These are phyloP conservation scores for Schizophyllum commune DNA, from an alignment of 1,284 basidiomycete genomes.

Conservation along the genomic window DNA sequence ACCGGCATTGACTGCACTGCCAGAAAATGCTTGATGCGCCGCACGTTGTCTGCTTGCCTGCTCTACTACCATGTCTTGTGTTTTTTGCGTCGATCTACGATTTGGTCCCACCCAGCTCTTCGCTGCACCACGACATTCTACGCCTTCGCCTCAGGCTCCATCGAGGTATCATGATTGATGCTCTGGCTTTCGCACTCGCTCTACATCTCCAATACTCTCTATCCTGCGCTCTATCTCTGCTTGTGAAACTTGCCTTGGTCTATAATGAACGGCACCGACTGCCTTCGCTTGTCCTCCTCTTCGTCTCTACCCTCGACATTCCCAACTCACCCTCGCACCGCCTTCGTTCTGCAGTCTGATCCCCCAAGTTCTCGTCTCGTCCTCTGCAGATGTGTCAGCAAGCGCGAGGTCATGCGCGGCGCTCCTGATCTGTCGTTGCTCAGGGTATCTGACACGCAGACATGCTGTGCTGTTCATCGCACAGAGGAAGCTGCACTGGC, in stretches of 20 bases:
- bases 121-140: too few species aligned
- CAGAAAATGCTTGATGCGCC: too few species aligned
- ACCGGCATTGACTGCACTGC: too few species aligned
- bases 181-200: neutral
- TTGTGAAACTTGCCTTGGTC: neutral
- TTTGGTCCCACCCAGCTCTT: too few species aligned
- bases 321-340: neutral
- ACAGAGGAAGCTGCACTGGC: too few species aligned
- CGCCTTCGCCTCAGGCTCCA: too few species aligned
- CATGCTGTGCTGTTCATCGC: constrained; percentile 25
- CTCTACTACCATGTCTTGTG: too few species aligned
- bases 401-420: neutral
- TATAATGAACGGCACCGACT: neutral
- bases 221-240: neutral
- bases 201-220: neutral
- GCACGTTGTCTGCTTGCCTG: too few species aligned
- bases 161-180: too few species aligned
- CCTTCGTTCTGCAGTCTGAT: neutral
- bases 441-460: neutral
- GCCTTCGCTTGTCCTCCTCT: neutral
- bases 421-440: neutral
- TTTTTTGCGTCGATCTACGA: too few species aligned
- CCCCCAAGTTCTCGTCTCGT: neutral
- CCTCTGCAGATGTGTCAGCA: neutral
- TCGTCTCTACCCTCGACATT: neutral